phyloP scores from a whole-genome alignment of 2,329 filamentous ascomycete genomes.

The Colletotrichum australisinense region DNA sequence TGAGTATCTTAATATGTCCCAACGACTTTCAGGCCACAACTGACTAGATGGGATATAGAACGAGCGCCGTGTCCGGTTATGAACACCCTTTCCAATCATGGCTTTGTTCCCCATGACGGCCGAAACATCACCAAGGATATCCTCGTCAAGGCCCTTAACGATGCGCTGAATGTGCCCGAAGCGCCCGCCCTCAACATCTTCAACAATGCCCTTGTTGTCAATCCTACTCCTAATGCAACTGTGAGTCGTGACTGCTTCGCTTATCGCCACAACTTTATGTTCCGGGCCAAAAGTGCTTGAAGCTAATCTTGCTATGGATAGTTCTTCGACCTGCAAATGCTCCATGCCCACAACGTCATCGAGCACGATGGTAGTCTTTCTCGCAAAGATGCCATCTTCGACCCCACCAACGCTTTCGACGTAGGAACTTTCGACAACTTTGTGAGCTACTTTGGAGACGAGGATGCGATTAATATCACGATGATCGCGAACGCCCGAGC shows the following conservation, averaged over 20 bases:
- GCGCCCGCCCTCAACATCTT: constrained; percentile 53
- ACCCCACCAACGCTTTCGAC: constrained; percentile 58
- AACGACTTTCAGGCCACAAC: too few relatives aligned
- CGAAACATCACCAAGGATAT: constrained; percentile 42
- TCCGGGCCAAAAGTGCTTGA: too few relatives aligned
- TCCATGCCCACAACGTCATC: constrained; percentile 44
- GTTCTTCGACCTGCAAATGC: constrained; percentile 43
- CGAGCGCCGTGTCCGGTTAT: constrained; percentile 35
- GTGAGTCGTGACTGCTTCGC: neutral
- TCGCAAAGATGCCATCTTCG: constrained; percentile 61
- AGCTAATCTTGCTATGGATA: neutral
- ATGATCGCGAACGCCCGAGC: constrained; percentile 35
- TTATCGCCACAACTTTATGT: neutral
- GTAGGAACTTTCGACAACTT: constrained; percentile 1
- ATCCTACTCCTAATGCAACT: constrained; percentile 49
- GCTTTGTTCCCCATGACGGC: constrained; percentile 39
- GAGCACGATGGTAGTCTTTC: constrained; percentile 4
- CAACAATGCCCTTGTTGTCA: constrained; percentile 51
- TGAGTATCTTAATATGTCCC: too few relatives aligned
- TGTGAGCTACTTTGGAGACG: neutral
- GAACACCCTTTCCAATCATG: constrained; percentile 42
- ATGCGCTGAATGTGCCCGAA: constrained; percentile 55
- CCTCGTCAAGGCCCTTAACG: constrained; percentile 38
- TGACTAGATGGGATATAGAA: constrained; percentile 36
- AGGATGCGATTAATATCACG: constrained; percentile 39